phyloP scores from a whole-genome alignment of 2,329 filamentous ascomycete genomes.

The Colletotrichum neosansevieriae region DNA sequence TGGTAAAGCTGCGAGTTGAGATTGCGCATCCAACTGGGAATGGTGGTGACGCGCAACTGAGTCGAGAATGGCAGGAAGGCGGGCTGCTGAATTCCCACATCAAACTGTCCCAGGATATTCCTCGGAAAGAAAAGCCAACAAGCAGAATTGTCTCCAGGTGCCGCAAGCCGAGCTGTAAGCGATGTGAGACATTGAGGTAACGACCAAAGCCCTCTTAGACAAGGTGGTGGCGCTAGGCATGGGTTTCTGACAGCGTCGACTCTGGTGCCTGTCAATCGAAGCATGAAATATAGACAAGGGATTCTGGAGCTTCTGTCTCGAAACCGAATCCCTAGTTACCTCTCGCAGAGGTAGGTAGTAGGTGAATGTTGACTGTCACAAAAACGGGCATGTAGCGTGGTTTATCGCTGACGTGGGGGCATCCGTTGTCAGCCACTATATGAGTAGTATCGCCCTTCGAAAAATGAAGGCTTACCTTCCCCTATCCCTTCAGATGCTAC shows the following conservation, averaged over 20 bases:
- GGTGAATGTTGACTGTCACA: conserved; percentile 2
- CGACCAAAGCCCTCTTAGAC: conserved; percentile 1
- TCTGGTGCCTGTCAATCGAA: conserved; percentile 42
- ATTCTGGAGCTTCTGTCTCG: conserved; percentile 37
- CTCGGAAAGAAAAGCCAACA: not conserved
- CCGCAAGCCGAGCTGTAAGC: conserved; percentile 14
- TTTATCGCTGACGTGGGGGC: conserved; percentile 9
- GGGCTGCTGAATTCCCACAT: not conserved
- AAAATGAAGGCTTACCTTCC: not conserved
- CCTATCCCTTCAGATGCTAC: not conserved
- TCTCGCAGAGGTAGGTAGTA: not conserved
- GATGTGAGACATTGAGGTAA: conserved; percentile 5
- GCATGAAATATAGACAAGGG: conserved; percentile 42
- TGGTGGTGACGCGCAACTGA: not conserved
- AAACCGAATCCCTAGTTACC: conserved; percentile 13
- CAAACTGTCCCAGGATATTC: not conserved
- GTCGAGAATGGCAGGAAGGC: not conserved
- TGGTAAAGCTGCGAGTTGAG: not conserved
- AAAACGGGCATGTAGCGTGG: not conserved
- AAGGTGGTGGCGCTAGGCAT: conserved; percentile 37
- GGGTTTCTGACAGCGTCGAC: conserved; percentile 33
- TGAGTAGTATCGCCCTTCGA: conserved; percentile 1
- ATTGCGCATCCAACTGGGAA: not conserved
- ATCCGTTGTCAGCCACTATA: not conserved
- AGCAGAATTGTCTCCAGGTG: not conserved